Percentiles rank a stretch among this genome's conserved stretches.
Conservation (phyloP, 306 rosid genomes). For the Sphenostylis stenocarpa region DNA sequence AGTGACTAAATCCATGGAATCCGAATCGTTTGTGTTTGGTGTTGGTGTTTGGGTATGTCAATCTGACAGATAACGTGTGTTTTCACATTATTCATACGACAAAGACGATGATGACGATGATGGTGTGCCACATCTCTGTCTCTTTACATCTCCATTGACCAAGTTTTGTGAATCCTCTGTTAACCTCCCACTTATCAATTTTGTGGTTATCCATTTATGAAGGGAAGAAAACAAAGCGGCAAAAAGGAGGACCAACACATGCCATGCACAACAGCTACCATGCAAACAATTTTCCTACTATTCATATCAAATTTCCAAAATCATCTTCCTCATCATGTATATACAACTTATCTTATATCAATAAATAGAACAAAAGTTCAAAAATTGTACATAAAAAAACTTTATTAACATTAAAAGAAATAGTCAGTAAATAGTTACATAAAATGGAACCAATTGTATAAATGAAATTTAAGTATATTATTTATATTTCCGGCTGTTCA, state of each 20-base stretch:
- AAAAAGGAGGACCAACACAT: conserved; percentile 6
- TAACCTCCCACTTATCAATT: too few relatives aligned
- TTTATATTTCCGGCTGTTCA: background rate
- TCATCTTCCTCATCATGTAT: background rate
- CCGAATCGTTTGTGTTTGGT: background rate
- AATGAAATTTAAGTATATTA: background rate
- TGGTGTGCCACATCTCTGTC: too few relatives aligned
- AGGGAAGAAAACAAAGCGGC: background rate
- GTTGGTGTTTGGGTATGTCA: background rate
- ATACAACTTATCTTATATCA: background rate
- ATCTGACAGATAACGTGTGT: too few relatives aligned
- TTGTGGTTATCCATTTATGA: background rate
- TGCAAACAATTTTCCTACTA: conserved; percentile 7
- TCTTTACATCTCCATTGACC: background rate
- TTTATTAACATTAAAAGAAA: too few relatives aligned
- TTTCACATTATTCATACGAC: too few relatives aligned
- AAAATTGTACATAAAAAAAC: too few relatives aligned
- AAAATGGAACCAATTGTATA: too few relatives aligned
- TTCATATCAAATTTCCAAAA: background rate
- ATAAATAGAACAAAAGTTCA: too few relatives aligned
- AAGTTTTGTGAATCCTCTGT: too few relatives aligned
- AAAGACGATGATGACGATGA: too few relatives aligned
- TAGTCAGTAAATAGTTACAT: too few relatives aligned
- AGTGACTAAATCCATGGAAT: background rate
- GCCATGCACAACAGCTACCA: conserved; percentile 4